Percentiles rank a stretch among this genome's conserved stretches.
Conservation (phyloP, 169 alveolate genomes). For the Sarcocystis neurona region DNA sequence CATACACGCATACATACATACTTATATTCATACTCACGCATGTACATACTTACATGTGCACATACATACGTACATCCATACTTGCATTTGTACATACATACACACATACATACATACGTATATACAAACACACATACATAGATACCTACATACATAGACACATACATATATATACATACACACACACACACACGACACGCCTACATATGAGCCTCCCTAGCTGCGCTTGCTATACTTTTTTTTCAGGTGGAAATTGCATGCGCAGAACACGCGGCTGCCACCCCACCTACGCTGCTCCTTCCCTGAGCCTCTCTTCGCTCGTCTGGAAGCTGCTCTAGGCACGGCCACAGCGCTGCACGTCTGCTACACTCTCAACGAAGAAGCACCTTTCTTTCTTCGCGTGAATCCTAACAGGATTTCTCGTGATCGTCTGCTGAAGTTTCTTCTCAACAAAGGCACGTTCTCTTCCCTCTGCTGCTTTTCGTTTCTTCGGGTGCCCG, state of each 20-base stretch:
- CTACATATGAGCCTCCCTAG: background rate
- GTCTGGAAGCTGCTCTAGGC: slow-evolving; percentile 77
- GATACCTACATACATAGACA: too few relatives aligned
- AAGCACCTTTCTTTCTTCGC: slow-evolving; percentile 81
- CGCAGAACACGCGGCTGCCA: slow-evolving; percentile 78
- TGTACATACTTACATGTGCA: too few relatives aligned
- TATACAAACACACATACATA: too few relatives aligned
- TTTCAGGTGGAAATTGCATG: slow-evolving; percentile 80
- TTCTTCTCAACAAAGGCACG: slow-evolving; percentile 74
- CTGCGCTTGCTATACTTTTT: background rate
- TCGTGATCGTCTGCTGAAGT: slow-evolving; percentile 74
- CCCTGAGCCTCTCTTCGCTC: slow-evolving; percentile 80
- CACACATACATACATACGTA: too few relatives aligned
- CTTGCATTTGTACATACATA: background rate
- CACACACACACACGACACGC: background rate
- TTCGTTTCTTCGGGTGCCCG: too few relatives aligned
- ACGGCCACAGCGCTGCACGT: slow-evolving; percentile 77
- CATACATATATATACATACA: too few relatives aligned
- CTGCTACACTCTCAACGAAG: slow-evolving; percentile 82
- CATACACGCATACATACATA: too few relatives aligned
- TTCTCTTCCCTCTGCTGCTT: background rate
- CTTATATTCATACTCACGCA: too few relatives aligned
- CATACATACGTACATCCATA: background rate
- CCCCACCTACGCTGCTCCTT: slow-evolving; percentile 82
- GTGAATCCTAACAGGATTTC: slow-evolving; percentile 69